A percentile compares a stretch with the other conserved stretches of the same genome.
Evolutionary conservation across 2,329 filamentous ascomycete species (phyloP).

Genomic region (Penicillium griseofulvum): DNA sequence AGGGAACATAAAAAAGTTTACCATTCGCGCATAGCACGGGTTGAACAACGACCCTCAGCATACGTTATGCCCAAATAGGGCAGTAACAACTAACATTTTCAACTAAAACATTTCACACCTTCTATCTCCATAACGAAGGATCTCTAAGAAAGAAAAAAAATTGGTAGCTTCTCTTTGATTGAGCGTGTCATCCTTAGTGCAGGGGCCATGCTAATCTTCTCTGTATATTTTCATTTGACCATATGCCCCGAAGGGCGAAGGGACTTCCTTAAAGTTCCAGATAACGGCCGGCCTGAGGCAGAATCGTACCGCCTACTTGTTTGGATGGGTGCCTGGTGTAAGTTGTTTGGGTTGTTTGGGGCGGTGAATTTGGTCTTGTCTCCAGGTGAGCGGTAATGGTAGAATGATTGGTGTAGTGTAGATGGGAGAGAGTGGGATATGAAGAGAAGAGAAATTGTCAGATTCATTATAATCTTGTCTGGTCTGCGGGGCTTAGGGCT

Average conservation of each 20-base stretch:
- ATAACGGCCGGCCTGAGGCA: background rate
- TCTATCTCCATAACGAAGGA: background rate
- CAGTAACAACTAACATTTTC: background rate
- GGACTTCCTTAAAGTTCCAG: background rate
- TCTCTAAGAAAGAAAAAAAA: slow-evolving; percentile 52
- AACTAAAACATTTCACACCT: background rate
- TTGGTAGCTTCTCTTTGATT: slow-evolving; percentile 73
- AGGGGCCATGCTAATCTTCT: slow-evolving; percentile 82
- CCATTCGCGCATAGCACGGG: background rate
- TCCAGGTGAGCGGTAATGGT: no score
- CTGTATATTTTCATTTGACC: slow-evolving; percentile 68
- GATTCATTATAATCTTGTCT: background rate
- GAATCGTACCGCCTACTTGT: background rate
- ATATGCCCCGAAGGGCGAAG: slow-evolving; percentile 51
- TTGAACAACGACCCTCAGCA: background rate
- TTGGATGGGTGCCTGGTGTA: background rate
- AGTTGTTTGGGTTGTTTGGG: background rate
- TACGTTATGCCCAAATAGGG: background rate
- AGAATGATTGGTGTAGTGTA: background rate
- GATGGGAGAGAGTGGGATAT: background rate
- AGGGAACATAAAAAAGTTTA: background rate
- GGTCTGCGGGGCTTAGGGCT: background rate
- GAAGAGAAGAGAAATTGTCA: background rate
- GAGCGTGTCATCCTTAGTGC: slow-evolving; percentile 93
- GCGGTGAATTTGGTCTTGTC: no score